These are phyloP conservation scores for Galerina marginata DNA, from an alignment of 768 basidiomycete species.

Conservation along the genomic window DNA sequence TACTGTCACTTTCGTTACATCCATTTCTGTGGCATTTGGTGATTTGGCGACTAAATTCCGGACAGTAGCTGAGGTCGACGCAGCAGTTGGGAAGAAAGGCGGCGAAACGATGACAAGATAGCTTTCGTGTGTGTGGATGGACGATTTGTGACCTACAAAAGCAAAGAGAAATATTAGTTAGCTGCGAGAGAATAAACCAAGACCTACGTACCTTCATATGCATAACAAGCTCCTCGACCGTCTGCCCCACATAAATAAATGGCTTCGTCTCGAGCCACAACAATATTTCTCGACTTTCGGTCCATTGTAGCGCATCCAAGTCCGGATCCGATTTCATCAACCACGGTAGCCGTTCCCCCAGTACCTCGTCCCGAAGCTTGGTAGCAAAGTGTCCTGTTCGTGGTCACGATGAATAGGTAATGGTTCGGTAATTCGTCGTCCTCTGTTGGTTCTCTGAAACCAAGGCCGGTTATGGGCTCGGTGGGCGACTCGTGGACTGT, in stretches of 20 bases:
- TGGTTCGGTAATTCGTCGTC: conserved; percentile 42
- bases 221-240: conserved; percentile 83
- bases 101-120: conserved; percentile 93
- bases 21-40: conserved; percentile 49
- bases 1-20: conserved; percentile 81
- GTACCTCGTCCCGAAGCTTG: conserved; percentile 75
- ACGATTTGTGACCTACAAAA: conserved; percentile 70
- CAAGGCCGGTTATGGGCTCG: conserved; percentile 93
- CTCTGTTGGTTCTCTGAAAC: conserved; percentile 73
- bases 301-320: conserved; percentile 88
- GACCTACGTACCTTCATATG: conserved; percentile 78
- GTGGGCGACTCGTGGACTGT: conserved; percentile 81
- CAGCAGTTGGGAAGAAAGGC: conserved; percentile 70
- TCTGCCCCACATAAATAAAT: conserved; percentile 86
- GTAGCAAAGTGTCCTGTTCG: conserved; percentile 78
- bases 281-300: conserved; percentile 71
- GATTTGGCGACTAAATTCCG: conserved; percentile 70
- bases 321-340: conserved; percentile 87
- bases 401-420: conserved; percentile 88
- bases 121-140: conserved; percentile 77
- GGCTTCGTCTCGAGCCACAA: conserved; percentile 90
- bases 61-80: conserved; percentile 74
- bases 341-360: conserved; percentile 65
- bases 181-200: neutral
- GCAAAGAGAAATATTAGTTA: neutral